Base-by-base conservation (phyloP, 2,329 filamentous ascomycete genomes). In the Taxawa tesnikishii region DNA sequence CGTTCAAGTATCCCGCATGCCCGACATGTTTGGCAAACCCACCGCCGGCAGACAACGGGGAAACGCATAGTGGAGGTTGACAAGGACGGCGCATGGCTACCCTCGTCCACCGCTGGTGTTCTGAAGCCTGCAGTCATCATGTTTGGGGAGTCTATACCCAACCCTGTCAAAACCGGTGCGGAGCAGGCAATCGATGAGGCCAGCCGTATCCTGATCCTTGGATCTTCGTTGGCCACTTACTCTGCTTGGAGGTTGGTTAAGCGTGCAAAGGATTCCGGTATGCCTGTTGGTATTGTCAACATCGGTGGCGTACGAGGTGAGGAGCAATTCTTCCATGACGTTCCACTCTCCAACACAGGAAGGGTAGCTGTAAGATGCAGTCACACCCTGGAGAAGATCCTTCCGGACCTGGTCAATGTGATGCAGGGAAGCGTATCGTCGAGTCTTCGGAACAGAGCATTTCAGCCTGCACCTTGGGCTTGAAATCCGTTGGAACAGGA, bases 81-180 rank as follows among this genome's bases (percentile, higher is more conserved):
- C 47, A 45, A 50, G 1, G 84, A 94, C 32, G 88, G 88, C 0
- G 88, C 85, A 1, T 92, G 79, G 83, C 59, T 65, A 24, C 45
- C 66, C 5, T 59, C 60, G 0, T 49, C 52, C 5, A 54, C 43
- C 5, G 83, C 75, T 0, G 90, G 88, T 2, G 74, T 96, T 23
- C 55, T 98, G 34, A 96, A 96, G 51, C 90, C 90, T 3, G 83
- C 83, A 1, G 87, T 98, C 2, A 77, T 87, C 46, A 94, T 96
- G 84, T 96, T 96, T 53, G 90, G 90, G 11, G 90, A 96, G 57
- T 87, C 75, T 38, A 93, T 96, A 30, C 64, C 72, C 0, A 55
- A 59, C 2, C 48, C 59, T 2, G 76, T 87, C 21, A 94, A 92
- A 54, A 55, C 62, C 2, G 75, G 75, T 0, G 88, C 87, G 2